Evolutionary conservation across 2,329 filamentous ascomycete genomes (phyloP), one percentile per base, ranked within the genome.

Genomic region (Diaporthe vaccinii): DNA sequence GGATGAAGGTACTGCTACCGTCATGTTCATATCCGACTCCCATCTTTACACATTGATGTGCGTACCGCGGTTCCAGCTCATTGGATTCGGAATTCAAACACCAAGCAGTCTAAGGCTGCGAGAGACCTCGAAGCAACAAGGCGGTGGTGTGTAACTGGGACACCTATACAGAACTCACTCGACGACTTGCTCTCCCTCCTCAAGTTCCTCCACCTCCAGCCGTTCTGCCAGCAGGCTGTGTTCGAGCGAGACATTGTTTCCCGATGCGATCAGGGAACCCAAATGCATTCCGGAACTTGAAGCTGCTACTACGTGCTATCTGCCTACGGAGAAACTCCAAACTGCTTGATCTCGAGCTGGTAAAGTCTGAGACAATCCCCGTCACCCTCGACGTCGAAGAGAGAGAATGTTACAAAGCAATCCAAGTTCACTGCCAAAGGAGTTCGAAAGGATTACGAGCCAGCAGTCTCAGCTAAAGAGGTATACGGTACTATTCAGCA

Each of bases 1-100:
- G 1, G 51, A 25, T 10, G 51, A 25, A 53, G 51, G 51, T 53
- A 28, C n/a, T 12, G 12, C 17, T 28, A 14, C 4, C 12, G 2
- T 15, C 12, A 25, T 1, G 1, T 53, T n/a, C n/a, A 28, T 2
- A 0, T 20, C 8, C 8, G 9, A 4, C 28, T 3, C 2, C 10
- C 2, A 28, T 12, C 3, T 14, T 15, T 28, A 53, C n/a, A 28
- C 0, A 28, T 25, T 53, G 0, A 14, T 28, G 12, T 53, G n/a
- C n/a, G 28, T 15, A 53, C 1, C 49, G 10, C 2, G 5, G 4
- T 53, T 15, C n/a, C 2, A 53, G n/a, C 51, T 7, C 51, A 53
- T 25, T 53, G 51, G 51, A 28, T 53, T 28, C 51, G 51, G 7
- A 53, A 53, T 28, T 53, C 51, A 15, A 28, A 15, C 2, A 53